Conservation (phyloP, 768 basidiomycete genomes). For the Psilocybe subaeruginosa region DNA sequence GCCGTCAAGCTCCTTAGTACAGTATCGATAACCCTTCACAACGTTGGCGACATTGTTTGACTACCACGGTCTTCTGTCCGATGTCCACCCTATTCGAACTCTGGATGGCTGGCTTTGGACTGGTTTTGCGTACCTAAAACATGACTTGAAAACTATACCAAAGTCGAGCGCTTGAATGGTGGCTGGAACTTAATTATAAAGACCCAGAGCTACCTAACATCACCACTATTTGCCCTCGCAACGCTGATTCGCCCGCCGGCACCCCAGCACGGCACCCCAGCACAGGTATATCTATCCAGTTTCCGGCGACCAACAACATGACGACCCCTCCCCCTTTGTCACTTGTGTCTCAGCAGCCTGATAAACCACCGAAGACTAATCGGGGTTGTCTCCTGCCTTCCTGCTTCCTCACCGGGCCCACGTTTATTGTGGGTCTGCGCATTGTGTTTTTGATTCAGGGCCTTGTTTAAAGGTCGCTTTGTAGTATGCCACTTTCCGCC, state of each 20-base stretch:
- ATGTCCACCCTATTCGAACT: too few species aligned
- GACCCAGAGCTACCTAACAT: neutral
- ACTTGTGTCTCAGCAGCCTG: slow-evolving; percentile 9
- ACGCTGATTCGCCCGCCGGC: neutral
- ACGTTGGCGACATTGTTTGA: too few species aligned
- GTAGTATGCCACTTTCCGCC: neutral
- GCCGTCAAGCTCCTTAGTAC: too few species aligned
- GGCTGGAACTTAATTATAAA: neutral
- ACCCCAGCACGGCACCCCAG: too few species aligned
- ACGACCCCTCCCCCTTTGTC: neutral
- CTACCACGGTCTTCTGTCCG: too few species aligned
- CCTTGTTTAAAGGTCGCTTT: neutral
- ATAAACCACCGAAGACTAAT: slow-evolving; percentile 10
- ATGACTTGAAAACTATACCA: too few species aligned
- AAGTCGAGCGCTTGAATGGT: neutral
- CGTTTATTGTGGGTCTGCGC: slow-evolving; percentile 1
- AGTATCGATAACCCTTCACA: too few species aligned
- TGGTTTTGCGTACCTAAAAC: too few species aligned
- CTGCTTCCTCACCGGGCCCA: slow-evolving; percentile 6
- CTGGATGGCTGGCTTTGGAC: too few species aligned
- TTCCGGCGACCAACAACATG: slow-evolving; percentile 3
- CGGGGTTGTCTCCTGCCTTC: slow-evolving; percentile 8
- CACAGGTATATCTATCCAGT: neutral
- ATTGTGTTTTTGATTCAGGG: neutral
- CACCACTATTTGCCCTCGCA: neutral